These are phyloP conservation scores for Colletotrichum echinochloae DNA, from an alignment of 2,329 filamentous ascomycete species.

Conservation along the genomic window DNA sequence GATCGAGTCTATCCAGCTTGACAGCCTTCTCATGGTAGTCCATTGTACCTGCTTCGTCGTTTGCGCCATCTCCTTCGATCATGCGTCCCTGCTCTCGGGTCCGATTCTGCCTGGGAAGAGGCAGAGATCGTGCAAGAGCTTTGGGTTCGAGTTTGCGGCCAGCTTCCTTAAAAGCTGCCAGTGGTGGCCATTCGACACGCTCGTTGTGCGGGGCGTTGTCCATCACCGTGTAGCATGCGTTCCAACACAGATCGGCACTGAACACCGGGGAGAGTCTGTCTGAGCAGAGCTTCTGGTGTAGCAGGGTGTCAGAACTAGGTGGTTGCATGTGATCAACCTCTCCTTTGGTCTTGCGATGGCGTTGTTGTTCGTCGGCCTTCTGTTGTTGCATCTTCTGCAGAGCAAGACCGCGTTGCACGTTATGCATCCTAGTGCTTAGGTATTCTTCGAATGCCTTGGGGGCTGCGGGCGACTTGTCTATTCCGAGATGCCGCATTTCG, in stretches of 20 bases:
- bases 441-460: constrained; percentile 50
- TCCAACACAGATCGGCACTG: constrained; percentile 50
- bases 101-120: constrained; percentile 47
- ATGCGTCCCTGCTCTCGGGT: neutral
- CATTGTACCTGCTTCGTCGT: neutral
- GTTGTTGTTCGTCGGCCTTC: constrained; percentile 19
- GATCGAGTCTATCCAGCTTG: neutral
- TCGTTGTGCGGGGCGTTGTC: constrained; percentile 23
- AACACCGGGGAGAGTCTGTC: constrained; percentile 51
- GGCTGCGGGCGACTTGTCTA: constrained; percentile 52
- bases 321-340: neutral
- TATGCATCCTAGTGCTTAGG: constrained; percentile 42
- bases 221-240: constrained; percentile 40
- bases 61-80: constrained; percentile 7
- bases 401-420: neutral
- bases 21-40: neutral
- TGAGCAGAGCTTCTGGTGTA: constrained; percentile 42
- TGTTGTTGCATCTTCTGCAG: constrained; percentile 42
- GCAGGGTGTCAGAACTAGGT: neutral
- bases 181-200: constrained; percentile 50
- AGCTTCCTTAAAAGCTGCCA: constrained; percentile 52
- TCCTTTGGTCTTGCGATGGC: neutral
- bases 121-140: constrained; percentile 43
- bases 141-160: constrained; percentile 47
- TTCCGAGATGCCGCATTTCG: constrained; percentile 52